Conservation (phyloP, 2,329 filamentous ascomycete genomes). For the Aspergillus pseudonomiae region DNA sequence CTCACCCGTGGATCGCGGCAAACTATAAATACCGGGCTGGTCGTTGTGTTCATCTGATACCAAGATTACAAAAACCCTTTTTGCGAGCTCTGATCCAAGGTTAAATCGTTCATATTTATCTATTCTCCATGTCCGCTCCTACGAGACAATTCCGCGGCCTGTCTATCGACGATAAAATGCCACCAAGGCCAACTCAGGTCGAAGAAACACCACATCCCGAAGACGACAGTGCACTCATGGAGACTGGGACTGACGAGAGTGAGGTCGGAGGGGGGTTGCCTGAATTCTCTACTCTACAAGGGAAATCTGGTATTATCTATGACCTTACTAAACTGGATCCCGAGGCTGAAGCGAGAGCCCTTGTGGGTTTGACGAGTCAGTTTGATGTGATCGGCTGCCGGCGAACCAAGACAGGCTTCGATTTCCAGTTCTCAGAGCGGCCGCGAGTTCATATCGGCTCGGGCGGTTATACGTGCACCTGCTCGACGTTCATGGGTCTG, state of each 20-base stretch:
- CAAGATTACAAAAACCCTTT: constrained; percentile 4
- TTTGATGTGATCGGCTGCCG: constrained; percentile 42
- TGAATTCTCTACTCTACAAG: constrained; percentile 28
- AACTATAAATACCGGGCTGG: constrained; percentile 33
- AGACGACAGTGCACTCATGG: constrained; percentile 16
- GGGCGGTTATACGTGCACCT: constrained; percentile 39
- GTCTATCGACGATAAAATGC: constrained; percentile 42
- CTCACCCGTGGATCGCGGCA: constrained; percentile 38
- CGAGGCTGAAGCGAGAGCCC: constrained; percentile 35
- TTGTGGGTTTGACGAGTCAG: constrained; percentile 36
- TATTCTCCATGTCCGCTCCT: constrained; percentile 42
- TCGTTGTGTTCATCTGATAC: constrained; percentile 7
- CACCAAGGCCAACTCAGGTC: constrained; percentile 31
- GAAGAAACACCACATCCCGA: constrained; percentile 24
- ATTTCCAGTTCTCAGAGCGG: constrained; percentile 42
- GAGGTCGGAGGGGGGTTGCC: constrained; percentile 21
- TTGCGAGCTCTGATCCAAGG: constrained; percentile 1
- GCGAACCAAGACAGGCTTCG: constrained; percentile 33
- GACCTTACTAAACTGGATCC: constrained; percentile 35
- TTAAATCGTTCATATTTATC: constrained; percentile 10
- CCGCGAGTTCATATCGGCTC: constrained; percentile 37
- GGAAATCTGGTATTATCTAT: constrained; percentile 40
- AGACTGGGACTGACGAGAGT: constrained; percentile 19
- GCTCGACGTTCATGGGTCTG: constrained; percentile 34
- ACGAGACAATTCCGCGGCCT: constrained; percentile 43